A percentile compares a stretch with the other conserved stretches of the same genome.
These are phyloP conservation scores for Rosa multiflora DNA, from an alignment of 306 rosid species.

Conservation along the genomic window DNA sequence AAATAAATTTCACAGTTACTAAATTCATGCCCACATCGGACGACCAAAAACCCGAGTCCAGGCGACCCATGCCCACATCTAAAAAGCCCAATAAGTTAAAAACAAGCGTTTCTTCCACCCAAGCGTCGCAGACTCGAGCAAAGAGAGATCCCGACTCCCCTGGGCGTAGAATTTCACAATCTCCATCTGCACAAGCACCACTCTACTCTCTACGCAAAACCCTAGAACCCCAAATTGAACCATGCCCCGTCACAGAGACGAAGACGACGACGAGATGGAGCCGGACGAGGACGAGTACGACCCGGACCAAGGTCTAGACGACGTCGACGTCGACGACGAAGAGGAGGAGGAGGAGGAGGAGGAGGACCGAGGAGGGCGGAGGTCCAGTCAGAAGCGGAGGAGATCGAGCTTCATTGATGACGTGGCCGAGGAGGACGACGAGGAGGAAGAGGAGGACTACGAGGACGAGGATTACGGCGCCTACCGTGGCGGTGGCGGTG, in stretches of 20 bases:
- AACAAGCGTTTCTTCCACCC: neutral
- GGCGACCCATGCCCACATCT: neutral
- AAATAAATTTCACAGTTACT: too few relatives aligned
- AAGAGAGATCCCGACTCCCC: neutral
- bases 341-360: slow-evolving; percentile 30
- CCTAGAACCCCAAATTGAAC: slow-evolving; percentile 17
- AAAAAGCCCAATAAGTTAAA: neutral
- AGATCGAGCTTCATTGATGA: slow-evolving; percentile 67
- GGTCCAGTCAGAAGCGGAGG: slow-evolving; percentile 51
- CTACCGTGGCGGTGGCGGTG: slow-evolving; percentile 18
- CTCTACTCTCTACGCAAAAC: slow-evolving; percentile 5
- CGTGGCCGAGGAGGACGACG: slow-evolving; percentile 71
- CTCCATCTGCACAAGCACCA: neutral
- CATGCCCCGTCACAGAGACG: slow-evolving; percentile 58
- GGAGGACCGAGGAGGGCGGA: slow-evolving; percentile 30
- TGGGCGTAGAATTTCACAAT: neutral
- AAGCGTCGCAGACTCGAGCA: neutral
- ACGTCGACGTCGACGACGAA: slow-evolving; percentile 47
- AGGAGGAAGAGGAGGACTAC: slow-evolving; percentile 48
- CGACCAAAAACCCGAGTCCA: neutral
- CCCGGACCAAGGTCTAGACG: slow-evolving; percentile 52
- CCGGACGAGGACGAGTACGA: slow-evolving; percentile 73
- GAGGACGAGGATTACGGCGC: slow-evolving; percentile 39
- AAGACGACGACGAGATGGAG: slow-evolving; percentile 55
- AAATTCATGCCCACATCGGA: neutral